Conservation (phyloP, 495 filamentous ascomycete genomes). For the Neurospora sp. region DNA sequence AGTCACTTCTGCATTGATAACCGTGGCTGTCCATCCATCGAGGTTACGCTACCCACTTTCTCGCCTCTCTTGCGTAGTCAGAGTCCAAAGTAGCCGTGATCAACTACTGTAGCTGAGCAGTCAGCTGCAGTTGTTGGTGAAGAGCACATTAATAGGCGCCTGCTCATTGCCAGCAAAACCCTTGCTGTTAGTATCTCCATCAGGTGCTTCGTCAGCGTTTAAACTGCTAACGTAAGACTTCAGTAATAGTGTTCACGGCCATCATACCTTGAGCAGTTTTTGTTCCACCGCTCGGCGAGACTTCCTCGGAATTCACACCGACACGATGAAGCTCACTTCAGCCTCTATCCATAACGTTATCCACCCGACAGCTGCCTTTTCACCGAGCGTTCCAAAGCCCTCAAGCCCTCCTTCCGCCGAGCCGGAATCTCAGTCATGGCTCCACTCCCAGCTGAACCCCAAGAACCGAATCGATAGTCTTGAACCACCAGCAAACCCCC, state of each 20-base stretch:
- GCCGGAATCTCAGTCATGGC: conserved; percentile 16
- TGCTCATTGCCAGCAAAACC: neutral
- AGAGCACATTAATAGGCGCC: neutral
- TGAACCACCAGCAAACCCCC: conserved; percentile 24
- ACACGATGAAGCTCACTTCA: conserved; percentile 32
- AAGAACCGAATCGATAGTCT: conserved; percentile 43
- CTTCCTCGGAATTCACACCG: neutral
- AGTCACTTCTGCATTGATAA: neutral
- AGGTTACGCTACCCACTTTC: neutral
- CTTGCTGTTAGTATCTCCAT: neutral
- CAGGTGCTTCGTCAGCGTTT: neutral
- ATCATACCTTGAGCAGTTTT: neutral
- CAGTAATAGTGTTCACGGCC: neutral
- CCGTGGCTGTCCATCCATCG: neutral
- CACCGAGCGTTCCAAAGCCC: conserved; percentile 2
- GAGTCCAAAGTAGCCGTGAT: neutral
- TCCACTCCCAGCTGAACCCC: conserved; percentile 33
- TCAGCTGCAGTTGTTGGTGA: neutral
- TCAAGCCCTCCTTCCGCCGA: neutral
- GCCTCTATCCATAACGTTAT: conserved; percentile 34
- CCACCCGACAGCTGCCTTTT: conserved; percentile 40
- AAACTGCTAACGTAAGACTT: neutral
- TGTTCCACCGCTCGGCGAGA: neutral
- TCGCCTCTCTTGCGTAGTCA: neutral
- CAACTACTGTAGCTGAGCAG: neutral